These are phyloP conservation scores for Lichtheimia hyalospora DNA, from an alignment of 371 early-diverging fungal species.

Conservation along the genomic window DNA sequence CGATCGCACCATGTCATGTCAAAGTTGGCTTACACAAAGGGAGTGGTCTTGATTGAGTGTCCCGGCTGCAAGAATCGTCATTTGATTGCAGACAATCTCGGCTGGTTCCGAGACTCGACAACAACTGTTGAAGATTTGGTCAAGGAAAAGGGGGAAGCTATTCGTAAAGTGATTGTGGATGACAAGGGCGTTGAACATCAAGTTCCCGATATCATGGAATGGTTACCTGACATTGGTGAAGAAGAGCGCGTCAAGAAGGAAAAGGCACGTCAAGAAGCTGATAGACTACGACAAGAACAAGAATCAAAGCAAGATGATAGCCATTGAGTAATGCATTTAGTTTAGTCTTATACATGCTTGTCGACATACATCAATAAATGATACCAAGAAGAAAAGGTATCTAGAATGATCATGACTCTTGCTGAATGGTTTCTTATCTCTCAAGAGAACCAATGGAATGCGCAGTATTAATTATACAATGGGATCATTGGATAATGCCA, in stretches of 20 bases:
- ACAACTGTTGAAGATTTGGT: constrained; percentile 86
- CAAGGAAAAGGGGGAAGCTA: constrained; percentile 77
- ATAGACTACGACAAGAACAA: constrained; percentile 16
- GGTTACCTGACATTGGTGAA: constrained; percentile 43
- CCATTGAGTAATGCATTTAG: too few relatives aligned
- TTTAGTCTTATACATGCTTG: too few relatives aligned
- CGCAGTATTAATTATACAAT: too few relatives aligned
- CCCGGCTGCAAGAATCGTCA: constrained; percentile 90
- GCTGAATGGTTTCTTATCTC: too few relatives aligned
- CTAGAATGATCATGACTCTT: too few relatives aligned
- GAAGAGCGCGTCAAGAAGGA: constrained; percentile 40
- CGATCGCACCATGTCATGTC: constrained; percentile 90
- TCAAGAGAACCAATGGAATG: too few relatives aligned
- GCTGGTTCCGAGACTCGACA: constrained; percentile 79
- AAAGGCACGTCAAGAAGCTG: constrained; percentile 26
- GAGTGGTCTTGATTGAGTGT: constrained; percentile 94
- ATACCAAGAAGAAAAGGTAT: too few relatives aligned
- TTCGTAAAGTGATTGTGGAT: constrained; percentile 52
- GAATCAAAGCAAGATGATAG: background rate
- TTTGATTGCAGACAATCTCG: constrained; percentile 94
- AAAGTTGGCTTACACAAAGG: constrained; percentile 83
- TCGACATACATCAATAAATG: too few relatives aligned
- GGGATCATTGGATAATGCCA: too few relatives aligned
- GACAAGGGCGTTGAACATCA: constrained; percentile 29
- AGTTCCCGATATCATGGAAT: constrained; percentile 42